Base-by-base conservation (phyloP, 78 protist species). In the Tieghemostelium lacteum region DNA sequence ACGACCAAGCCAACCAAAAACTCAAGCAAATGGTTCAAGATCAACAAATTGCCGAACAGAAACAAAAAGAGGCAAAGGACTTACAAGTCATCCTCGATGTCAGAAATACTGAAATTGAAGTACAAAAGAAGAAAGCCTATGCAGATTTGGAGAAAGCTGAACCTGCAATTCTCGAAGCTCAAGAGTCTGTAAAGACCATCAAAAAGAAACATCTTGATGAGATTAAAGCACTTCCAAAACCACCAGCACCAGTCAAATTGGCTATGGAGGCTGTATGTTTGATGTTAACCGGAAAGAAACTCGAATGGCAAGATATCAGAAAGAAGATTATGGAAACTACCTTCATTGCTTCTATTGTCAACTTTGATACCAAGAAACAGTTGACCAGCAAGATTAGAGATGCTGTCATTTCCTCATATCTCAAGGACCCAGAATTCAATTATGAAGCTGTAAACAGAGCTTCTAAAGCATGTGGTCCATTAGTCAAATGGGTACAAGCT, bases 401-500 rank as follows among this genome's bases (percentile, higher is more conserved):
- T n/a, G 26, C 45, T 0, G 62, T 96, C 37, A 40, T 60, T 52
- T 92, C 78, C 73, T 52, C 62, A 40, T 97, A 89, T 91, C 3
- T 96, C 45, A 19, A 61, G 36, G 88, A 96, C 36, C 87, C 89
- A 24, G 65, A 75, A 40, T 96, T 92, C 80, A 91, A 75, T n/a
- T 89, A 29, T 45, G 98, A 96, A 70, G 54, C 22, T 8, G 95
- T 94, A 54, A 72, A 95, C 73, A 22, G 92, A 7, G 96, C 98
- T 6, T 72, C 92, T 28, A 77, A 92, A 50, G 99, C 98, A n/a
- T 88, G 96, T 55, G 99, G 99, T n/a, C 99, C 99, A 17, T 80
- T 98, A 31, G 93, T 93, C 58, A 89, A 96, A 74, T 98, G 99
- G 99, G 94, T 93, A 14, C 5, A 19, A 14, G 97, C 98, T 1